Evolutionary conservation across 2,329 filamentous ascomycete genomes (phyloP).

Genomic region (Trichoderma sp.): DNA sequence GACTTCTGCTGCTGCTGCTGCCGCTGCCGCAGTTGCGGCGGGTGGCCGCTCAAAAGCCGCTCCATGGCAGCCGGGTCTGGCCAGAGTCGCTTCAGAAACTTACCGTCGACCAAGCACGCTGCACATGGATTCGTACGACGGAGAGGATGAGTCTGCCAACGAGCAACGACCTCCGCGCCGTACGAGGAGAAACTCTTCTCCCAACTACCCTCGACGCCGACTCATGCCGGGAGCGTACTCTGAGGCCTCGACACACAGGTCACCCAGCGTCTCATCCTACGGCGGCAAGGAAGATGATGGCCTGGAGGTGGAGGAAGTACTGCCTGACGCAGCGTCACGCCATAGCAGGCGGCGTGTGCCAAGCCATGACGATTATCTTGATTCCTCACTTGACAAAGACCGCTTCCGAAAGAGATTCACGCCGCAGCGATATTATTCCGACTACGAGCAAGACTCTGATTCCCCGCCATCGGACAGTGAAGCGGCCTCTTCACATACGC

Average conservation of each 20-base stretch:
- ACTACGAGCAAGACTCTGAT: slow-evolving; percentile 33
- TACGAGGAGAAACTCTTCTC: slow-evolving; percentile 29
- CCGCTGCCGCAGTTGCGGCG: not conserved
- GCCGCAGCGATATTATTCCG: slow-evolving; percentile 30
- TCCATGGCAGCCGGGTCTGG: slow-evolving; percentile 36
- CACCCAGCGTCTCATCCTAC: slow-evolving; percentile 24
- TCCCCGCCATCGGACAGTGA: slow-evolving; percentile 36
- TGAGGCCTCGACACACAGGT: slow-evolving; percentile 26
- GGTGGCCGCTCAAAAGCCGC: slow-evolving; percentile 36
- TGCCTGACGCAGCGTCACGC: slow-evolving; percentile 31
- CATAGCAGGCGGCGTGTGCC: slow-evolving; percentile 30
- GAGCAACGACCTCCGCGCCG: slow-evolving; percentile 21
- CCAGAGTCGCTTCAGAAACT: slow-evolving; percentile 38
- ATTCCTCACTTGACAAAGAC: slow-evolving; percentile 35
- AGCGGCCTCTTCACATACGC: slow-evolving; percentile 34
- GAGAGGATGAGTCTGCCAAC: slow-evolving; percentile 27
- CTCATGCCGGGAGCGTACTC: slow-evolving; percentile 29
- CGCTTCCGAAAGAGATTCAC: slow-evolving; percentile 28
- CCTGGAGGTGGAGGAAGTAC: slow-evolving; percentile 39
- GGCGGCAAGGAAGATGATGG: slow-evolving; percentile 32
- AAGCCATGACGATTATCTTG: slow-evolving; percentile 38
- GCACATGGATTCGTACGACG: slow-evolving; percentile 26
- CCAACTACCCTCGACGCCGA: slow-evolving; percentile 20
- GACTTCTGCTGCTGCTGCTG: slow-evolving; percentile 10
- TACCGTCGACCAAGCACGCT: slow-evolving; percentile 39